A percentile compares a stretch with the other conserved stretches of the same genome.
phyloP scores from a whole-genome alignment of 306 rosid genomes.

The Sindora glabra region DNA sequence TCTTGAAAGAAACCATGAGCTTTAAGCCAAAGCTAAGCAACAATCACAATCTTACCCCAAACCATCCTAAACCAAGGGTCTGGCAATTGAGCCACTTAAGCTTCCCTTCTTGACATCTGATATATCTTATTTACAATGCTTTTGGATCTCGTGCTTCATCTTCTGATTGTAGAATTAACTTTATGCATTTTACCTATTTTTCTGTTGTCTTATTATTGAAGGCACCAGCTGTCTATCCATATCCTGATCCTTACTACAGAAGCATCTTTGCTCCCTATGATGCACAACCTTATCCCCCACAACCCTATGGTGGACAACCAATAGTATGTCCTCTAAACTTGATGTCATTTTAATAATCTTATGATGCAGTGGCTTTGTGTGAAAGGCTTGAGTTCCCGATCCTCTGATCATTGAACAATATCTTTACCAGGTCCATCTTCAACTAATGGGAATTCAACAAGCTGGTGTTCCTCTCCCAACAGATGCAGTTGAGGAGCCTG shows the following conservation, averaged over 20 bases:
- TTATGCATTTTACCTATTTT: conserved; percentile 15
- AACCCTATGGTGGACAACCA: conserved; percentile 81
- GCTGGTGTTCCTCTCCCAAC: conserved; percentile 90
- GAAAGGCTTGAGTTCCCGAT: neutral
- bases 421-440: conserved; percentile 69
- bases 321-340: conserved; percentile 45
- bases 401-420: conserved; percentile 5
- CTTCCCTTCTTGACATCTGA: neutral
- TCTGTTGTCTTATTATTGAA: conserved; percentile 28
- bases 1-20: no score
- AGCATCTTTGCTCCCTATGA: conserved; percentile 94
- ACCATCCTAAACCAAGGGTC: no score
- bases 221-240: conserved; percentile 79
- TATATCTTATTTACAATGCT: neutral
- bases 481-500: conserved; percentile 92
- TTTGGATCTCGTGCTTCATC: neutral
- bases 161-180: neutral
- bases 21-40: no score
- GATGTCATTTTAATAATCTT: neutral
- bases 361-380: neutral
- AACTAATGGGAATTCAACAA: conserved; percentile 94
- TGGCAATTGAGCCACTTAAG: neutral
- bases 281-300: conserved; percentile 70
- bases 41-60: no score
- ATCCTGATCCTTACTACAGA: conserved; percentile 92